These are phyloP conservation scores for Acanthochlamys bracteata DNA, from an alignment of 106 monocot genomes.

Conservation along the genomic window DNA sequence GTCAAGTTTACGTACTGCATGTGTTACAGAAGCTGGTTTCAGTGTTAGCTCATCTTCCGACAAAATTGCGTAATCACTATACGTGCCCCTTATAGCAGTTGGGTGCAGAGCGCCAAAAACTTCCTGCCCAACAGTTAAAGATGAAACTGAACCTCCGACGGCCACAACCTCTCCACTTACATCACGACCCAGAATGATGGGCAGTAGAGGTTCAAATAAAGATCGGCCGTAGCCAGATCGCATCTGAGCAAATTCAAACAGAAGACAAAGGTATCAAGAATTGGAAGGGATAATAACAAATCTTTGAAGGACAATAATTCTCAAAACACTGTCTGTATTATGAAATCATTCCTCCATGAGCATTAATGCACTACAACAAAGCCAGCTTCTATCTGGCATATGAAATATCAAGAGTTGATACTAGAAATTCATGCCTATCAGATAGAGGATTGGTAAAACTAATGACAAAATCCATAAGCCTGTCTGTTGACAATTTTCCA, in stretches of 20 bases:
- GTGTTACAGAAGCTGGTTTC: conserved; percentile 80
- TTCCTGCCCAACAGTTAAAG: conserved; percentile 66
- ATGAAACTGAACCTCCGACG: conserved; percentile 63
- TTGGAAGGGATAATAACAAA: too few species aligned
- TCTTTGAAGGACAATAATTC: too few species aligned
- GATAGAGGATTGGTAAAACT: too few species aligned
- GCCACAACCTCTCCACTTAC: conserved; percentile 94
- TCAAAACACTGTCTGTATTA: too few species aligned
- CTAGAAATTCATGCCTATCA: too few species aligned
- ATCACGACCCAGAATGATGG: conserved; percentile 88
- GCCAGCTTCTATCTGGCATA: too few species aligned
- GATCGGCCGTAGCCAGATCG: conserved; percentile 91
- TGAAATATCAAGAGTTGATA: too few species aligned
- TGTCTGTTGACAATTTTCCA: too few species aligned
- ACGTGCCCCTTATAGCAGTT: conserved; percentile 78
- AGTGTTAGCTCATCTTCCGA: conserved; percentile 67
- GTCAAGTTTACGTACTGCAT: conserved; percentile 41
- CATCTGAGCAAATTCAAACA: conserved; percentile 33
- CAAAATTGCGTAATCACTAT: conserved; percentile 72
- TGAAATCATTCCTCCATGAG: too few species aligned
- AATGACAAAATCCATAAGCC: too few species aligned
- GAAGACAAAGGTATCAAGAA: not conserved
- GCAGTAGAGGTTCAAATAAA: conserved; percentile 73
- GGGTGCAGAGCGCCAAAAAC: conserved; percentile 95
- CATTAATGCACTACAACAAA: too few species aligned